Conservation (phyloP, 1,284 basidiomycete species). For the Apiotrichum gamsii region DNA sequence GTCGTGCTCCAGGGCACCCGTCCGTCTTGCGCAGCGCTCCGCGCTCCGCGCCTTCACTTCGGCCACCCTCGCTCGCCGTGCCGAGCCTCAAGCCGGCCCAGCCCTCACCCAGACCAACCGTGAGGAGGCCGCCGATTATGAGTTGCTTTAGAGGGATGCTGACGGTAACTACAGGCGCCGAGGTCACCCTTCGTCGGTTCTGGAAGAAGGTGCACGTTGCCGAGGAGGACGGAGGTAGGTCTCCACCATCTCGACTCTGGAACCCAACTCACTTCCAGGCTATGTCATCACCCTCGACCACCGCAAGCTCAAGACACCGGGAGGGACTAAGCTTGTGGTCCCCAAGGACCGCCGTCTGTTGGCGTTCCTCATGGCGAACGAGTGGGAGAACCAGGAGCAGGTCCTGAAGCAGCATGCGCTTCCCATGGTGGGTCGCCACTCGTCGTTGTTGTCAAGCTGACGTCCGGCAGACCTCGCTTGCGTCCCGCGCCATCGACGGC, state of each 20-base stretch:
- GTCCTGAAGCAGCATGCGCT: slow-evolving; percentile 83
- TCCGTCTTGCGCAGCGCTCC: slow-evolving; percentile 1
- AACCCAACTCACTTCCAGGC: too few relatives aligned
- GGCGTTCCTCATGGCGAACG: slow-evolving; percentile 80
- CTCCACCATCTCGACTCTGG: too few relatives aligned
- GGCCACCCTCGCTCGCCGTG: neutral
- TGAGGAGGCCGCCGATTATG: slow-evolving; percentile 17
- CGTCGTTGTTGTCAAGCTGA: neutral
- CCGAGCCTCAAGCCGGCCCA: slow-evolving; percentile 23
- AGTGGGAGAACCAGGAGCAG: slow-evolving; percentile 91
- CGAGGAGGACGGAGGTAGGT: slow-evolving; percentile 50
- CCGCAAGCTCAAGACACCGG: slow-evolving; percentile 79
- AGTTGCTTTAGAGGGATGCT: neutral
- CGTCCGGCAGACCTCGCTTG: slow-evolving; percentile 72
- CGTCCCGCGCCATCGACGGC: slow-evolving; percentile 80
- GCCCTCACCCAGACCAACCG: slow-evolving; percentile 38
- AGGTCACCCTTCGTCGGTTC: slow-evolving; percentile 76
- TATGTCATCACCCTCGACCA: slow-evolving; percentile 74
- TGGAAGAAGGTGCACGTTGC: slow-evolving; percentile 81
- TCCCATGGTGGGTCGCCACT: slow-evolving; percentile 63
- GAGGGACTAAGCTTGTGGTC: slow-evolving; percentile 65
- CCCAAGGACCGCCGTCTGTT: slow-evolving; percentile 65
- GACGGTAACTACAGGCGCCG: slow-evolving; percentile 63
- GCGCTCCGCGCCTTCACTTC: neutral
- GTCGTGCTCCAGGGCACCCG: neutral